Evolutionary conservation across 2,329 filamentous ascomycete species (phyloP).

Genomic region (Aspergillus quadrilineatus): DNA sequence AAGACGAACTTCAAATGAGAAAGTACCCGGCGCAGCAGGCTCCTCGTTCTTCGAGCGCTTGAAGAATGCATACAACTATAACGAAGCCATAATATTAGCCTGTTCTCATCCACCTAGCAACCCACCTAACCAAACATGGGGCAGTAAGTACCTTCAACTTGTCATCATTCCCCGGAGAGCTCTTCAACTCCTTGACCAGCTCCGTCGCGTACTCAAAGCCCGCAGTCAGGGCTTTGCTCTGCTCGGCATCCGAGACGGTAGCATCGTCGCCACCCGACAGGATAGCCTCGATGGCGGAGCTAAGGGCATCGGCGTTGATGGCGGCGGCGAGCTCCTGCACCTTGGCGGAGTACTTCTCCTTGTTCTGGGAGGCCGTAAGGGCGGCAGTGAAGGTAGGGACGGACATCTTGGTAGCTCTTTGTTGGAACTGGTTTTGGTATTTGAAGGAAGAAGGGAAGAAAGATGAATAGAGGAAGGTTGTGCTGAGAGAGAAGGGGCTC

Average conservation of each 20-base stretch:
- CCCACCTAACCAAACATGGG: not conserved
- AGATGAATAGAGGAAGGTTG: slow-evolving; percentile 11
- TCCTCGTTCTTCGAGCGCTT: slow-evolving; percentile 16
- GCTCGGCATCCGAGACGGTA: slow-evolving; percentile 16
- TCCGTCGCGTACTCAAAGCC: slow-evolving; percentile 34
- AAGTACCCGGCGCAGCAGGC: slow-evolving; percentile 20
- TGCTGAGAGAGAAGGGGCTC: slow-evolving; percentile 1
- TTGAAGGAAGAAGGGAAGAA: slow-evolving; percentile 5
- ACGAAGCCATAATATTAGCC: not conserved
- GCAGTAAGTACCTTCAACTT: slow-evolving; percentile 33
- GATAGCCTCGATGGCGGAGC: slow-evolving; percentile 27
- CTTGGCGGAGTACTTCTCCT: slow-evolving; percentile 29
- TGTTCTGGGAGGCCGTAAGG: slow-evolving; percentile 29
- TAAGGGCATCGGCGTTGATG: slow-evolving; percentile 27
- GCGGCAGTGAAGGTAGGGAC: slow-evolving; percentile 27
- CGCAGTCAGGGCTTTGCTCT: slow-evolving; percentile 26
- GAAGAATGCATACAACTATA: slow-evolving; percentile 24
- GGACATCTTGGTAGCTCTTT: slow-evolving; percentile 25
- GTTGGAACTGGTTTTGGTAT: not conserved
- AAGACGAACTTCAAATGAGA: slow-evolving; percentile 19
- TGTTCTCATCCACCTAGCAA: not conserved
- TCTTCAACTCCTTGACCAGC: slow-evolving; percentile 31
- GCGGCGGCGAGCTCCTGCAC: slow-evolving; percentile 29
- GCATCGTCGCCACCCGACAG: slow-evolving; percentile 20
- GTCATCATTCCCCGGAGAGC: slow-evolving; percentile 25